Base-by-base conservation (phyloP, 805 yeast genomes). In the Metschnikowia bowlesiae region DNA sequence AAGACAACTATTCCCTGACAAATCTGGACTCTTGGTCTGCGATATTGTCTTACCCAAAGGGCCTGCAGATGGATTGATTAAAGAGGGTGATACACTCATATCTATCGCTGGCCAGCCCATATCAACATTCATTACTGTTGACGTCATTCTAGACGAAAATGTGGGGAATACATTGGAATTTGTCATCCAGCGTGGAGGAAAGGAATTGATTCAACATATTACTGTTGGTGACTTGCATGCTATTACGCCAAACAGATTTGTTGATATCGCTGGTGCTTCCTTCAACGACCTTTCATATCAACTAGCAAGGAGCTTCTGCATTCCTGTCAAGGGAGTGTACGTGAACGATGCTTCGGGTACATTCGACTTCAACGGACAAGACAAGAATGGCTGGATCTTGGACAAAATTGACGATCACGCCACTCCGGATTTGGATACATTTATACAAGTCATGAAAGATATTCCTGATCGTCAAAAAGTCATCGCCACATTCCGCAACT, bases 221-320 rank as follows among this genome's bases (percentile, higher is more conserved):
- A 65, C 60, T 16, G 85, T 91, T 39, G 89, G 85, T 36, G 87
- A 91, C 61, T 72, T 91, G 52, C 96, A 90, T 64, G 72, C 76
- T 6, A 87, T 90, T 33, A 86, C 97, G 0, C 97, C 97, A 31
- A 80, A 79, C 61, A 75, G 90, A 55, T 89, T 81, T 64, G 83
- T 91, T 4, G 85, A 84, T 48, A 92, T 87, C 7, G 85, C 87
- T 44, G 97, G 97, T 49, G 96, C 95, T 1, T 80, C 89, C 0
- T 89, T 90, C 69, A 89, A 90, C 62, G 84, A 87, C 47, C 69
- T 91, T 56, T 85, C 95, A 46, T 91, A 91, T 65, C 97, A 91
- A 67, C 75, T 90, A 70, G 97, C 97, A 2, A 79, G 96, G 61
- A 78, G 83, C 44, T 89, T 83, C 62, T 88, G 91, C 32, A 78